Base-by-base conservation (phyloP, 2,329 filamentous ascomycete species). In the Aspergillus versicolor region DNA sequence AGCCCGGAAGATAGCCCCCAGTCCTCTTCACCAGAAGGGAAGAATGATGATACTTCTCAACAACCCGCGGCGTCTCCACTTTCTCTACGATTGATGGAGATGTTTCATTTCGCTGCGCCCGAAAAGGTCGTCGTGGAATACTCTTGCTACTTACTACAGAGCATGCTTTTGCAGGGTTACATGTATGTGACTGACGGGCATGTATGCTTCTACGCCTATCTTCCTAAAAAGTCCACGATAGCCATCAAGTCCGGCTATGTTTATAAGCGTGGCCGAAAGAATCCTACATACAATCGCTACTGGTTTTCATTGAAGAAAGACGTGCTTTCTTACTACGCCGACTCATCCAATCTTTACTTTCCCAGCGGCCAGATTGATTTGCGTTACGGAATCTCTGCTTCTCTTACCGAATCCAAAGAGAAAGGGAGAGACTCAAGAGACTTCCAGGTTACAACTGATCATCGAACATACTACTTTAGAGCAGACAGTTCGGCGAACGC, bases 301-400 rank as follows among this genome's bases (percentile, higher is more conserved):
- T 97, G 92, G 91, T 97, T 97, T 71, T 85, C 89, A 5, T 79
- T 99, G 43, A 96, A 95, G 71, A 93, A 91, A 21, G 92, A 97
- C 69, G 91, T 96, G 5, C 78, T 99, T 24, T 90, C 91, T 1
- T 99, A 97, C 75, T 97, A 92, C 72, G 85, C 84, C 19, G 89
- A 93, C 67, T 84, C 91, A 0, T 87, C 90, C 1, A 89, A 96
- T 59, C 81, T 93, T 12, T 97, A 97, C 78, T 97, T 96, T 62
- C 92, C 92, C 0, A 87, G 89, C 58, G 92, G 92, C 34, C 91
- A 94, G 66, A 92, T 99, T 64, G 94, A 97, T 71, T 81, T 99
- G 37, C 86, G 92, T 46, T 96, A 96, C 70, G 92, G 89, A 38
- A 92, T 96, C 63, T 94, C 91, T 13, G 92, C 92, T n/a, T 86